Conservation (phyloP, 148 eudicot genomes). For the Persicaria tinctoria region DNA sequence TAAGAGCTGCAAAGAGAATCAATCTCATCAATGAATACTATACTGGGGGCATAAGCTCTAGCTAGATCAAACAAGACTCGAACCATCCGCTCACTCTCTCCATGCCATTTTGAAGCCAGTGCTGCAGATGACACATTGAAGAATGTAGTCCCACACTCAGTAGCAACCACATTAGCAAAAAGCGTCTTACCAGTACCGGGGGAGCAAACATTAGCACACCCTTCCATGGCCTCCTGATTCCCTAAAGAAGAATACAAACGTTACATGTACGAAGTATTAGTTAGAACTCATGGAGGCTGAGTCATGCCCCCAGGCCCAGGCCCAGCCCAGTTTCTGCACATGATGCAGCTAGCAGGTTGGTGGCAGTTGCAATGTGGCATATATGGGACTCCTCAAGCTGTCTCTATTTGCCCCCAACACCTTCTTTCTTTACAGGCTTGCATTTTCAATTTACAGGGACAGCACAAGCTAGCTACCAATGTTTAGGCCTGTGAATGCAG, state of each 20-base stretch:
- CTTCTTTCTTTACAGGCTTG: too few relatives aligned
- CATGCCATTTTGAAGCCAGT: constrained; percentile 98
- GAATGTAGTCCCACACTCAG: constrained; percentile 96
- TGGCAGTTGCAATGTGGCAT: too few relatives aligned
- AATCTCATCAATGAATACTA: constrained; percentile 95
- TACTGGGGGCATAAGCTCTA: constrained; percentile 95
- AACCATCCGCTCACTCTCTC: constrained; percentile 98
- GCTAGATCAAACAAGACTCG: constrained; percentile 93
- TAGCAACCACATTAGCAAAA: constrained; percentile 97
- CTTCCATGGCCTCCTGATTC: constrained; percentile 98
- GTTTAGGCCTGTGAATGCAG: too few relatives aligned
- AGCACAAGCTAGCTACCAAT: too few relatives aligned
- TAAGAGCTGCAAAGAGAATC: constrained; percentile 96
- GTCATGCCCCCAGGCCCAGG: too few relatives aligned
- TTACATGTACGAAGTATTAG: background rate
- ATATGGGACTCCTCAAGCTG: too few relatives aligned
- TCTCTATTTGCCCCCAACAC: too few relatives aligned
- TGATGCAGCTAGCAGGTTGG: too few relatives aligned
- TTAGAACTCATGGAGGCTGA: too few relatives aligned
- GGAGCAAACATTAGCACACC: constrained; percentile 99
- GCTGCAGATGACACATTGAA: constrained; percentile 98
- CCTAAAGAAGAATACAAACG: constrained; percentile 34
- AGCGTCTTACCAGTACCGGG: constrained; percentile 99
- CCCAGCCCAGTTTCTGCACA: too few relatives aligned
- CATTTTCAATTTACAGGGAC: too few relatives aligned